phyloP scores from a whole-genome alignment of 345 rosid species.

The Eutrema japonicum region DNA sequence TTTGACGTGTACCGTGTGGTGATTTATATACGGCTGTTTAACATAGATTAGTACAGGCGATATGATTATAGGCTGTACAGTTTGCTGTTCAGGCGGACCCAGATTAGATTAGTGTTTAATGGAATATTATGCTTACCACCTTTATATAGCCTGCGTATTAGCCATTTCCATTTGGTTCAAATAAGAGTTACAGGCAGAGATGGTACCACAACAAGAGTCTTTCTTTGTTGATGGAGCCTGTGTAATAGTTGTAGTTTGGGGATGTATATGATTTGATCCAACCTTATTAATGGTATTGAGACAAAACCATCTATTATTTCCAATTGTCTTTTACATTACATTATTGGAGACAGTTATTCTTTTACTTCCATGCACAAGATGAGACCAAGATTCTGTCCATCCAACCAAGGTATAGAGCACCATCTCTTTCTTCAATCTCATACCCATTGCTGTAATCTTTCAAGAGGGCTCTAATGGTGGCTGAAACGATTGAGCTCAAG shows the following conservation, averaged over 20 bases:
- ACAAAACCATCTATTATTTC: conserved; percentile 29
- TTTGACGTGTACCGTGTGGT: conserved; percentile 20
- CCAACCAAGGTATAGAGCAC: conserved; percentile 88
- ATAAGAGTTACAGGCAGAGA: conserved; percentile 37
- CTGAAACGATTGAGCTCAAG: conserved; percentile 74
- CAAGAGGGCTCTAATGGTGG: conserved; percentile 52
- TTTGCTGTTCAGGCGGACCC: conserved; percentile 41
- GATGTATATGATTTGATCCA: conserved; percentile 43
- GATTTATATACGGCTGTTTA: conserved; percentile 41
- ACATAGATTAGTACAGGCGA: conserved; percentile 44
- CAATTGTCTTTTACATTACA: conserved; percentile 25
- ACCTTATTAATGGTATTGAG: conserved; percentile 38
- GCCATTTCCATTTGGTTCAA: conserved; percentile 38
- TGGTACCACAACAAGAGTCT: conserved; percentile 31
- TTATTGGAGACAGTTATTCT: conserved; percentile 6
- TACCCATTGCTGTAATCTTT: conserved; percentile 63
- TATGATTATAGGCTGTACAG: conserved; percentile 46
- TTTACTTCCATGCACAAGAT: conserved; percentile 45
- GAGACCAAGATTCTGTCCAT: conserved; percentile 76
- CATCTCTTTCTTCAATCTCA: conserved; percentile 77
- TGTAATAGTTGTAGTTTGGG: conserved; percentile 42
- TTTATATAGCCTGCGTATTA: conserved; percentile 7
- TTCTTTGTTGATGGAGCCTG: conserved; percentile 35
- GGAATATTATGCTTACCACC: conserved; percentile 32
- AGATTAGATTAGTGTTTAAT: conserved; percentile 39